Base-by-base conservation (phyloP, 257 asterid species). In the Lycium barbarum region DNA sequence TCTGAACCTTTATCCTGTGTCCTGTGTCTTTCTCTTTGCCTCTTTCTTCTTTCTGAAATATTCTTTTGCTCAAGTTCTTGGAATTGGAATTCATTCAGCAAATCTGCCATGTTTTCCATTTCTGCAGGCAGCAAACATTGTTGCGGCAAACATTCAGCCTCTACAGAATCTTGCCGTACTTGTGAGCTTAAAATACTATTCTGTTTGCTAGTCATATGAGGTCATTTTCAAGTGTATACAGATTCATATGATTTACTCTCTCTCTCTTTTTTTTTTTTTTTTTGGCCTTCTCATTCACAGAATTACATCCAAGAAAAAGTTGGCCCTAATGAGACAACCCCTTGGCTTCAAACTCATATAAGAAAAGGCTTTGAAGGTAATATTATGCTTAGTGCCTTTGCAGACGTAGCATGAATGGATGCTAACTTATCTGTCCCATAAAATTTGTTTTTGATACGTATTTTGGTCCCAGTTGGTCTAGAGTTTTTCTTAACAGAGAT, bases 311-410 rank as follows among this genome's bases (percentile, higher is more conserved):
- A 88, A 55, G 98, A 93, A 82, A 96, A 92, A 88, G 86, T 94
- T 86, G 97, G 97, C 76, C 91, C 95, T 18, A 91, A 92, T 67
- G 95, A 92, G 91, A 87, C 87, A 89, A 83, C 88, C 83, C 87
- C 93, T 84, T 94, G 97, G 98, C 93, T 85, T 91, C 88, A 63
- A 53, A 82, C 45, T 79, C 96, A 89, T 87, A 88, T 93, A 80
- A 62, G 61, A 81, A 90, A 83, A 36, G 99, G 98, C 82, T 96
- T 96, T 83, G 72, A 88, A 73, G 98, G 99, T 96, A 91, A 67
- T 40, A 67, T 33, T 53, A 57, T 59, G 20, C 13, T n/a, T 4
- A n/a, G 40, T 40, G 84, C n/a, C 2, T 80, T 80, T 59, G 71
- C 26, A 12, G 54, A 22, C 12, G n/a, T 38, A 2, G 54, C 22